Evolutionary conservation across 768 basidiomycete species (phyloP), one percentile per base, ranked within the genome.

Genomic region (Lentinula sp.): DNA sequence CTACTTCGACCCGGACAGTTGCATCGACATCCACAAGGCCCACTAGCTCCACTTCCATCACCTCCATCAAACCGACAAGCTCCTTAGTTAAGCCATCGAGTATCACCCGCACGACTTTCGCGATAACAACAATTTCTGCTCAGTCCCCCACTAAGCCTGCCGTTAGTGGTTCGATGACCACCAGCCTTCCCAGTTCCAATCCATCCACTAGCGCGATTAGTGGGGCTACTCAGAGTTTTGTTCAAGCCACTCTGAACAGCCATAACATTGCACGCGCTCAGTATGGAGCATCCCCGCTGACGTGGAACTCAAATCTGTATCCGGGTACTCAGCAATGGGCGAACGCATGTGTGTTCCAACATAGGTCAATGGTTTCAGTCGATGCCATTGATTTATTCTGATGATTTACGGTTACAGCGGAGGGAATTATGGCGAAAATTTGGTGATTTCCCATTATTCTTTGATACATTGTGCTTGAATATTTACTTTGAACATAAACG

Each of bases 381-480:
- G 39, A 23, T 16, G 28, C 1, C n/a, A 11, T 21, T 1, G 18
- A 5, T 4, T 3, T n/a, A 18, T 9, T 8, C 8, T 9, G 4
- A 21, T 7, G 9, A 3, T 28, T 21, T 23, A 31, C 6, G 13
- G 35, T 15, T 31, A 16, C 62, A 42, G 59, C n/a, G 49, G 62
- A 37, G 59, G 64, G 5, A 66, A 61, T 48, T 71, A 69, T 35
- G 72, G 72, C 10, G 72, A 73, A 48, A 73, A 72, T 51, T 57
- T 73, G 58, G 71, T 72, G 45, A 34, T 8, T 39, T 39, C 2
- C 9, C 37, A 39, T 37, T 37, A 9, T 9, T 9, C 4, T 9
- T 39, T 9, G 1, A 39, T 9, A 39, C 3, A 3, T 9, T 39
- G 37, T 9, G 37, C 37, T 9, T 13, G 2, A 0, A 13, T 13